Evolutionary conservation across 139 green algal species (phyloP).

Genomic region (Ettlia oleoabundans): DNA sequence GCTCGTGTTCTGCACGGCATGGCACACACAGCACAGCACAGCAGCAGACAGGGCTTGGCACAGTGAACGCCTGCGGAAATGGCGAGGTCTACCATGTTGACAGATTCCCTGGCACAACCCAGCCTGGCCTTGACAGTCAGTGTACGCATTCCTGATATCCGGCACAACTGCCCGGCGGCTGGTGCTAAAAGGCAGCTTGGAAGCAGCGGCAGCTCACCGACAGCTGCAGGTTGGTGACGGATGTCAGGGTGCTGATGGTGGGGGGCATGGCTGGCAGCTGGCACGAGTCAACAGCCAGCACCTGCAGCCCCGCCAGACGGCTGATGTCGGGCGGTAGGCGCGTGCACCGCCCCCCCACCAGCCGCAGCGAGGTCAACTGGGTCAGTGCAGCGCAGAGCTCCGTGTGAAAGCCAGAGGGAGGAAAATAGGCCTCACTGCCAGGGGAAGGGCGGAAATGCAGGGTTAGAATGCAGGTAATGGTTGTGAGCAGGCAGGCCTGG

Average conservation of each 20-base stretch:
- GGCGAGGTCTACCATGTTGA: too few relatives aligned
- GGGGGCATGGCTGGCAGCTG: constrained; percentile 10
- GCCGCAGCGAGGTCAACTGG: constrained; percentile 15
- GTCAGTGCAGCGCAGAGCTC: constrained; percentile 6
- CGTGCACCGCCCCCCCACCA: constrained; percentile 19
- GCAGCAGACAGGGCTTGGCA: too few relatives aligned
- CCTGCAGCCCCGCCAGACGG: neutral
- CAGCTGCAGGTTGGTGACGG: constrained; percentile 25
- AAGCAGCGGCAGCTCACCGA: neutral
- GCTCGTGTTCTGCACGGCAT: neutral
- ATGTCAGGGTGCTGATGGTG: neutral
- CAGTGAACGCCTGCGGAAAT: too few relatives aligned
- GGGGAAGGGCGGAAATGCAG: neutral
- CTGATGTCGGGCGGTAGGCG: constrained; percentile 14
- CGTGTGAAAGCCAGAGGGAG: neutral
- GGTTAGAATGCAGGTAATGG: neutral
- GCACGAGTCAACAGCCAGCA: constrained; percentile 25
- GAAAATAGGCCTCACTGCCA: constrained; percentile 21
- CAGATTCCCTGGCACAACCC: too few relatives aligned
- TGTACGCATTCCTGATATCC: too few relatives aligned
- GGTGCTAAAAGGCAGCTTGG: neutral
- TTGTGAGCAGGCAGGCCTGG: neutral
- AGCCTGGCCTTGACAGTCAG: too few relatives aligned
- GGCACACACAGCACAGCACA: neutral
- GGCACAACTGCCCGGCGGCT: too few relatives aligned